A percentile compares a stretch with the other conserved stretches of the same genome.
These are phyloP conservation scores for Linaria vulgaris DNA, from an alignment of 257 asterid species.

Conservation along the genomic window DNA sequence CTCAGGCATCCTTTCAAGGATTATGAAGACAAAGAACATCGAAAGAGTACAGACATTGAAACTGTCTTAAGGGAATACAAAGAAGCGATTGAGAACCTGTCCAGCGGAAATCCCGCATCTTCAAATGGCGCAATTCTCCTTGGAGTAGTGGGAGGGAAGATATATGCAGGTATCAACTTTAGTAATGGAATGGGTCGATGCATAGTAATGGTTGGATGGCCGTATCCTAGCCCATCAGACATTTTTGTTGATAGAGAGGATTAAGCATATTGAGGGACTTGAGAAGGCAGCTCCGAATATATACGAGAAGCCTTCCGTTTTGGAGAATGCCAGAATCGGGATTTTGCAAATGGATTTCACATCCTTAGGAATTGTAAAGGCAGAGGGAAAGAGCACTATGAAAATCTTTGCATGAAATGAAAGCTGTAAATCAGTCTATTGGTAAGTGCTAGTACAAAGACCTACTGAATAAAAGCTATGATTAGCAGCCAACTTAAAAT, in stretches of 20 bases:
- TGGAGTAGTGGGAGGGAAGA: constrained; percentile 95
- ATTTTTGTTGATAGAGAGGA: constrained; percentile 86
- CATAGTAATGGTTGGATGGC: constrained; percentile 94
- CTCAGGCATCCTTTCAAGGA: constrained; percentile 75
- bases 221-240: constrained; percentile 93
- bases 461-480: background rate
- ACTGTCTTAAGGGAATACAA: constrained; percentile 68
- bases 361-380: constrained; percentile 77
- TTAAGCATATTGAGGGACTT: constrained; percentile 85
- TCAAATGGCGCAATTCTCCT: constrained; percentile 81
- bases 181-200: constrained; percentile 94
- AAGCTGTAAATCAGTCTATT: constrained; percentile 93
- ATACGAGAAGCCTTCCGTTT: constrained; percentile 21
- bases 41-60: constrained; percentile 79
- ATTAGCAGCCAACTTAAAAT: background rate
- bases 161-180: constrained; percentile 95
- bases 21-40: constrained; percentile 84
- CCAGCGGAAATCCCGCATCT: constrained; percentile 31
- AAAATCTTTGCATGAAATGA: constrained; percentile 98
- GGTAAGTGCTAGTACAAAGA: constrained; percentile 49
- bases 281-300: constrained; percentile 31
- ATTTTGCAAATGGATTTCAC: constrained; percentile 58
- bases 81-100: constrained; percentile 55
- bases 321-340: constrained; percentile 44
- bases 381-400: constrained; percentile 88